phyloP scores from a whole-genome alignment of 495 filamentous ascomycete species.

The Parachaetomium inaequale region DNA sequence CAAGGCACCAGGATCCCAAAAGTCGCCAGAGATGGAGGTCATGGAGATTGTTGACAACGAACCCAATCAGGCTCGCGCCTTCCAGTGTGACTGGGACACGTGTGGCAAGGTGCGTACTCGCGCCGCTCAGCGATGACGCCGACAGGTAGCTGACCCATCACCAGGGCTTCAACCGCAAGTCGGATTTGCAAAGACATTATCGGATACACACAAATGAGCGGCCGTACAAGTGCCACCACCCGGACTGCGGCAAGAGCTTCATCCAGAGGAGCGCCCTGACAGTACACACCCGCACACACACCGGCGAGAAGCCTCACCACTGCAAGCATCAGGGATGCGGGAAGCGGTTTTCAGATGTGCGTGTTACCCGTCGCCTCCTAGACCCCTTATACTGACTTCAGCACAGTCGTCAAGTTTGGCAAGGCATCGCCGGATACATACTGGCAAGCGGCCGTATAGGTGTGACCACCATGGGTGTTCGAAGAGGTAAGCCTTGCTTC shows the following conservation, averaged over 20 bases:
- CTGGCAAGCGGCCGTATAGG: conserved; percentile 78
- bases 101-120: conserved; percentile 49
- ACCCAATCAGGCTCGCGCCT: conserved; percentile 46
- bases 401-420: conserved; percentile 80
- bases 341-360: conserved; percentile 84
- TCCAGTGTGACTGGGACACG: conserved; percentile 50
- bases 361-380: conserved; percentile 25
- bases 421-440: conserved; percentile 82
- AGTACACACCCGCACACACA: conserved; percentile 83
- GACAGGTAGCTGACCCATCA: conserved; percentile 24
- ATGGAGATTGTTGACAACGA: conserved; percentile 54
- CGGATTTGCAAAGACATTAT: conserved; percentile 82
- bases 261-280: conserved; percentile 86
- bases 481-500: conserved; percentile 59
- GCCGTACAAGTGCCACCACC: conserved; percentile 68
- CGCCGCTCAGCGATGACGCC: background rate
- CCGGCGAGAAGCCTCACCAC: conserved; percentile 83
- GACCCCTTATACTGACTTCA: conserved; percentile 37
- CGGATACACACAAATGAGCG: conserved; percentile 89
- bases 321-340: conserved; percentile 76
- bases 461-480: conserved; percentile 74
- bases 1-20: conserved; percentile 19
- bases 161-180: conserved; percentile 90
- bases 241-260: conserved; percentile 80
- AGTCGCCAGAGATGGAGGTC: conserved; percentile 46